Evolutionary conservation across 192 early-diverging fungal species (phyloP).

Genomic region (Oehlia diaphana): DNA sequence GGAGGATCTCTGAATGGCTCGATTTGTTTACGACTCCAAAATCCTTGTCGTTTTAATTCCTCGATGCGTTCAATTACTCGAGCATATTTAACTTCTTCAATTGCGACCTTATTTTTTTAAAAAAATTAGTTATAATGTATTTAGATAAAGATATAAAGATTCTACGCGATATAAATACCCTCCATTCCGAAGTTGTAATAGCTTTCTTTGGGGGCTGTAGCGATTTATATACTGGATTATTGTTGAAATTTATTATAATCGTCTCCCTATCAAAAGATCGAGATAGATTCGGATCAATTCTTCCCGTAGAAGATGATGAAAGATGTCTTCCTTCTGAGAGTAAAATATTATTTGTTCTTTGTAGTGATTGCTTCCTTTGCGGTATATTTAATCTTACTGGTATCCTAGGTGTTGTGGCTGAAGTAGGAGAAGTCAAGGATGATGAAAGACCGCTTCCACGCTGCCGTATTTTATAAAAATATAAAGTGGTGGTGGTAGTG

Average conservation of each 20-base stretch:
- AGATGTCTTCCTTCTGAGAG: not conserved
- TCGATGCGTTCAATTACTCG: constrained; percentile 69
- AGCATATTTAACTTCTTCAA: constrained; percentile 71
- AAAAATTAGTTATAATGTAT: not conserved
- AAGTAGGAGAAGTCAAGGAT: not conserved
- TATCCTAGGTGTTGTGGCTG: not conserved
- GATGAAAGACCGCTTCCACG: not conserved
- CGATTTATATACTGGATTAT: constrained; percentile 57
- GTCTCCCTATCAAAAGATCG: constrained; percentile 14
- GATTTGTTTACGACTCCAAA: constrained; percentile 78
- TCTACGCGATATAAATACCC: constrained; percentile 30
- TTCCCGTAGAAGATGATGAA: not conserved
- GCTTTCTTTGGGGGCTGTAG: constrained; percentile 66
- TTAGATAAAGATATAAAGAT: not conserved
- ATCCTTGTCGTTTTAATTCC: constrained; percentile 60
- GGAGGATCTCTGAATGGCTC: constrained; percentile 60
- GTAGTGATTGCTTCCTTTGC: not conserved
- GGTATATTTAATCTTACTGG: constrained; percentile 12
- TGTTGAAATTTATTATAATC: constrained; percentile 43
- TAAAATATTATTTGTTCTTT: not conserved
- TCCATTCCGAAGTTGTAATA: constrained; percentile 76
- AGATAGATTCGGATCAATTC: constrained; percentile 32
- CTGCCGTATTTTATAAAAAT: constrained; percentile 11
- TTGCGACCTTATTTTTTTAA: constrained; percentile 55
- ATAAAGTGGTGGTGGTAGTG: constrained; percentile 5